phyloP scores from a whole-genome alignment of 2,329 filamentous ascomycete species.

The Berkeleyomyces basicola region DNA sequence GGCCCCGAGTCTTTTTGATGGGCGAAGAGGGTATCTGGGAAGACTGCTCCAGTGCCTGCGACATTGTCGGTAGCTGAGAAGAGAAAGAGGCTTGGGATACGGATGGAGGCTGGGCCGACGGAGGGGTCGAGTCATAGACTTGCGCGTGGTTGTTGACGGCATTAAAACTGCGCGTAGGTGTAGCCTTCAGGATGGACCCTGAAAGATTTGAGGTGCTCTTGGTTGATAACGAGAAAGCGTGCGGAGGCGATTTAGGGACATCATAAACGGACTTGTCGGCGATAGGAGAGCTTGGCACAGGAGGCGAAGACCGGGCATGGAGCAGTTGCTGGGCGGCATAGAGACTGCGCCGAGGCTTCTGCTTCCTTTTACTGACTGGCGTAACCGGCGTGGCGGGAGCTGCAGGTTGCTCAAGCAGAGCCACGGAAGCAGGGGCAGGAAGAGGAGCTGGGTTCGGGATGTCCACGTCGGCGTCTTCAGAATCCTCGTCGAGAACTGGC shows the following conservation, averaged over 20 bases:
- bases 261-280: conserved; percentile 6
- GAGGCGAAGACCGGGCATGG: neutral
- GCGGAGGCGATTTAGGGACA: conserved; percentile 7
- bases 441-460: neutral
- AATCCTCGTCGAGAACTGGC: neutral
- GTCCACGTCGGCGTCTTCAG: neutral
- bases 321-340: neutral
- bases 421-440: neutral
- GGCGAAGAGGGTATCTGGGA: conserved; percentile 2
- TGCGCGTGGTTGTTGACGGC: neutral
- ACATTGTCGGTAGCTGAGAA: neutral
- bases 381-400: neutral
- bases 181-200: neutral
- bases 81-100: neutral
- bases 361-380: neutral
- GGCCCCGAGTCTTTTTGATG: neutral
- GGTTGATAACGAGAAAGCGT: neutral
- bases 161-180: neutral
- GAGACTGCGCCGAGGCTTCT: conserved; percentile 8
- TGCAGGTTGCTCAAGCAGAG: neutral
- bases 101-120: neutral
- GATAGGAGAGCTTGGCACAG: neutral
- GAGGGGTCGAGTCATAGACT: conserved; percentile 1
- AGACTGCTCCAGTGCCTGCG: conserved; percentile 2
- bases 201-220: neutral